phyloP scores from a whole-genome alignment of 2,329 filamentous ascomycete genomes.

The Penicillium olsonii region DNA sequence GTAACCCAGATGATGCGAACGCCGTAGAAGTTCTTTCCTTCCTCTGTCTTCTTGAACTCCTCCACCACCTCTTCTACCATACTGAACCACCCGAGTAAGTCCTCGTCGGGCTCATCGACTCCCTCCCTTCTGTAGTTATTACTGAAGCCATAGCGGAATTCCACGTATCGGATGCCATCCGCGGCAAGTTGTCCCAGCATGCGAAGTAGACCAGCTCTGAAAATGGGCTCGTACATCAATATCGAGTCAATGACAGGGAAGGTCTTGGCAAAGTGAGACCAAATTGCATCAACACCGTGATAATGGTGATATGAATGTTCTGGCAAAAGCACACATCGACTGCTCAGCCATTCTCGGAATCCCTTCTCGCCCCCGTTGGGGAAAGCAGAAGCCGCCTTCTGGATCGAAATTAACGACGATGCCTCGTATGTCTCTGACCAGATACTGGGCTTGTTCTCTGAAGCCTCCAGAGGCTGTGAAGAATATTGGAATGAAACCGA shows the following conservation, averaged over 20 bases:
- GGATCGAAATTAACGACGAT: constrained; percentile 59
- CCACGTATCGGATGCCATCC: constrained; percentile 83
- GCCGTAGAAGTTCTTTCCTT: constrained; percentile 80
- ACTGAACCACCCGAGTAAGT: constrained; percentile 69
- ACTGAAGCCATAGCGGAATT: constrained; percentile 75
- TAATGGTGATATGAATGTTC: constrained; percentile 77
- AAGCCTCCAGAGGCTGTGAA: constrained; percentile 47
- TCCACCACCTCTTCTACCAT: constrained; percentile 77
- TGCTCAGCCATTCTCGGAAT: constrained; percentile 77
- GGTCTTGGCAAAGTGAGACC: constrained; percentile 75
- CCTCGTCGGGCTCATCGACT: constrained; percentile 64
- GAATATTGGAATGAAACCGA: constrained; percentile 65
- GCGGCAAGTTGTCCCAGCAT: constrained; percentile 71
- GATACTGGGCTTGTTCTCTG: constrained; percentile 52
- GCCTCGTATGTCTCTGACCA: constrained; percentile 68
- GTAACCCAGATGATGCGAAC: constrained; percentile 82
- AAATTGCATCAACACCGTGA: constrained; percentile 79
- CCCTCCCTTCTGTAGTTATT: constrained; percentile 68
- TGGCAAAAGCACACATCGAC: constrained; percentile 69
- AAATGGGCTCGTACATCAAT: constrained; percentile 88
- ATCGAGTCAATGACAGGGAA: constrained; percentile 74
- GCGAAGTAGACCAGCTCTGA: constrained; percentile 70
- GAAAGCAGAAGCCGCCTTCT: constrained; percentile 69
- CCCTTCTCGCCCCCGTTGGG: constrained; percentile 69
- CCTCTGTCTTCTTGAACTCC: constrained; percentile 69